Evolutionary conservation across 306 rosid genomes (phyloP), one percentile per base, ranked within the genome.

Genomic region (Dryas drummondii): DNA sequence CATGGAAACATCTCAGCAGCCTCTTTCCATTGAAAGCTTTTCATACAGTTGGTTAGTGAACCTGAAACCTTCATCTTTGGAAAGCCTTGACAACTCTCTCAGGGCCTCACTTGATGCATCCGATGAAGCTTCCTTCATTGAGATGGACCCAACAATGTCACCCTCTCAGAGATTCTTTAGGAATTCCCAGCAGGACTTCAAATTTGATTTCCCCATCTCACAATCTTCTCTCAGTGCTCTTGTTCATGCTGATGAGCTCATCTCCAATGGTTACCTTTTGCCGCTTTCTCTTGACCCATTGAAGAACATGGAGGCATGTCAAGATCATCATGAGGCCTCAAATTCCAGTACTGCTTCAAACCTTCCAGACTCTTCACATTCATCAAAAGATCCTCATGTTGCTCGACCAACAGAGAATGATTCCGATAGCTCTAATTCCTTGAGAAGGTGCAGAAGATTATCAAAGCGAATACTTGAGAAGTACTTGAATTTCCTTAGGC

Each of bases 71-170:
- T 64, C 98, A 66, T 89, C 98, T 42, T 66, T 88, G 22, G 97
- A 88, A 68, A 89, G 84, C 84, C 82, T 85, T 13, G 96, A 90
- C 46, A 86, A 66, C 72, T 91, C 98, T 53, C 55, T 85, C 10
- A 84, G 91, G 77, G 73, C 88, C 49, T 90, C 91, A 3, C 67
- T 92, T 16, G 97, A 94, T 71, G 88, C 90, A 11, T 90, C 88
- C 26, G 98, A 92, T 77, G 96, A 89, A 81, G 84, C 88, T 50
- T 89, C 94, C 73, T 96, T 89, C 97, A 96, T 96, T 77, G 99
- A 96, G 84, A 94, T 94, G 98, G 97, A 94, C 76, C 98, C 98
- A 57, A 90, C 87, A 82, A 87, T 84, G 94, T 81, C 98, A 71
- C 94, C 98, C 51, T 94, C 97, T 16, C 85, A 88, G 83, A 90